Percentiles rank a stretch among this genome's conserved stretches.
These are phyloP conservation scores for Alternaria burnsii DNA, from an alignment of 2,329 filamentous ascomycete species.

Conservation along the genomic window DNA sequence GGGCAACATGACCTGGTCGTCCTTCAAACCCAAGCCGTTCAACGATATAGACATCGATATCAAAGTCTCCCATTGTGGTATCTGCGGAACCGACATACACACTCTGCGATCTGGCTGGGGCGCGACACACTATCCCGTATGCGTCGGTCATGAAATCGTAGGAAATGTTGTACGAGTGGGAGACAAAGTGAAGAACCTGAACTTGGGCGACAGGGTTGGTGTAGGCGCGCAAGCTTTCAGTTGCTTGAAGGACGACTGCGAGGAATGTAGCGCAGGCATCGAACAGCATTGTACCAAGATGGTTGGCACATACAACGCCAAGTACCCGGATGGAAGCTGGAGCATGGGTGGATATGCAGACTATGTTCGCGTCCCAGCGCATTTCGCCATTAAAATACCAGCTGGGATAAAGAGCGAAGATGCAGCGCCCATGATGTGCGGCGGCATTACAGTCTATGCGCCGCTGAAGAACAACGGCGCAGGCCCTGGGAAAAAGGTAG, in stretches of 20 bases:
- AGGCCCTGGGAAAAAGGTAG: slow-evolving; percentile 75
- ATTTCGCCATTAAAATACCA: slow-evolving; percentile 69
- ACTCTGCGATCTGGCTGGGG: slow-evolving; percentile 55
- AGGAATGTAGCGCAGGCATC: slow-evolving; percentile 59
- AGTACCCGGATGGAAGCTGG: slow-evolving; percentile 65
- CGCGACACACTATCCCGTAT: slow-evolving; percentile 54
- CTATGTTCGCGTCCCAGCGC: slow-evolving; percentile 62
- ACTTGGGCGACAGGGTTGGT: slow-evolving; percentile 68
- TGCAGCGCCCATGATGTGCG: slow-evolving; percentile 78
- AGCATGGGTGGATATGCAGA: slow-evolving; percentile 71
- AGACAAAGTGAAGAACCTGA: slow-evolving; percentile 55
- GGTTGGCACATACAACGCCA: slow-evolving; percentile 67
- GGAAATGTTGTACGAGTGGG: slow-evolving; percentile 51
- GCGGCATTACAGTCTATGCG: slow-evolving; percentile 76
- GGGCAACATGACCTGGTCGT: slow-evolving; percentile 64
- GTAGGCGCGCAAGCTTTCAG: slow-evolving; percentile 61
- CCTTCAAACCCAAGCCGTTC: slow-evolving; percentile 57
- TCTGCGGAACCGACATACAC: slow-evolving; percentile 51
- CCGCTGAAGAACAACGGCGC: slow-evolving; percentile 72
- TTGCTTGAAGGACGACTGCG: slow-evolving; percentile 60
- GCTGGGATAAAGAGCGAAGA: slow-evolving; percentile 58
- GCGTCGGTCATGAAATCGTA: slow-evolving; percentile 56
- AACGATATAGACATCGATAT: slow-evolving; percentile 46
- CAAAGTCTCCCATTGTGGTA: slow-evolving; percentile 44
- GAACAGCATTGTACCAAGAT: slow-evolving; percentile 58